Base-by-base conservation (phyloP, 2,329 filamentous ascomycete genomes). In the Clonostachys rhizophaga region DNA sequence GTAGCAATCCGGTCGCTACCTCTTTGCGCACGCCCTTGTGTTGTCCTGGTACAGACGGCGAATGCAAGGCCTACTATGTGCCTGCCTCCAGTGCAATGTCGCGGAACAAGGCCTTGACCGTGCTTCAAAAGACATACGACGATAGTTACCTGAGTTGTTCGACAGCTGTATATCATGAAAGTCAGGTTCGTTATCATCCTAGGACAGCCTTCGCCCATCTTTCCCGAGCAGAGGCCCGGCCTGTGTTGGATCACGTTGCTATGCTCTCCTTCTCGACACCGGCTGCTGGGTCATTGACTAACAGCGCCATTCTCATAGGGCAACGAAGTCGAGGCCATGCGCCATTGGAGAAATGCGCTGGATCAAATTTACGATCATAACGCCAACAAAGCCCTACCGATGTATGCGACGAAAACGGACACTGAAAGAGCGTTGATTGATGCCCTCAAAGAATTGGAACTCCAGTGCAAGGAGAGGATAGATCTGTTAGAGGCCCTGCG, bases 81-180 rank as follows among this genome's bases (percentile, higher is more conserved):
- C 41, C 50, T 48, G 33, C 41, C 39, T 47, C 48, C 48, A 54
- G 54, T 66, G 70, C 60, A 55, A 81, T 81, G 78, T 74, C 76
- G 64, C 72, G 71, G 58, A 77, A 69, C 62, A 76, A 68, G 60
- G 67, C 67, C 52, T 77, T 84, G 62, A 83, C 87, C 67, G 83
- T 84, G 52, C 83, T 96, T 66, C 92, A 97, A 72, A 96, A 96
- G 79, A 95, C 91, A 47, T 97, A 97, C 71, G 92, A 97, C 72
- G 91, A 97, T 67, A 91, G 88, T 67, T 96, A 96, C 70, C 72
- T 96, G 58, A 91, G 87, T 62, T 96, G 91, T 69, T 96, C 91
- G 13, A 97, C 91, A 2, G 92, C 92, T 37, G 89, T 96, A 46
- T 96, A 96, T 70, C 96, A 96, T 66, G 94, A 99, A 71, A 83